Conservation (phyloP, 2,329 filamentous ascomycete genomes). For the Stachybotrys chlorohalonatus region DNA sequence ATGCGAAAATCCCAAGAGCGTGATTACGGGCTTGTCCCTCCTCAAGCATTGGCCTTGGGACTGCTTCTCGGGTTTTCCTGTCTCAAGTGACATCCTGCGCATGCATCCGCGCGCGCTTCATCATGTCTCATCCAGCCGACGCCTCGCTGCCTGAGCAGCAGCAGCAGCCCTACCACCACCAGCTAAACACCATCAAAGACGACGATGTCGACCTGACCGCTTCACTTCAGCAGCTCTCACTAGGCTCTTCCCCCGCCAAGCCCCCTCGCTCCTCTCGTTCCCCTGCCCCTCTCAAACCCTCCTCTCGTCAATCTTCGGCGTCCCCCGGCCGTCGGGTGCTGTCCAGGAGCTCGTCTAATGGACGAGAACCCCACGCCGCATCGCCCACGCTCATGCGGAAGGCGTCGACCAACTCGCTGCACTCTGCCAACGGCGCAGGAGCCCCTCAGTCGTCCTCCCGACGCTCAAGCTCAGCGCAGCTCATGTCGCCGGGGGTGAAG, state of each 20-base stretch:
- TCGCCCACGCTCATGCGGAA: constrained; percentile 46
- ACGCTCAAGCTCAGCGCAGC: constrained; percentile 36
- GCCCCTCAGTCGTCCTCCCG: constrained; percentile 31
- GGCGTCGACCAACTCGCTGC: constrained; percentile 48
- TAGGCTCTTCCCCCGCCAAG: constrained; percentile 21
- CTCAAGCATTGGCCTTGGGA: neutral
- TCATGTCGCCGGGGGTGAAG: constrained; percentile 32
- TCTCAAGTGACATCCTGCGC: neutral
- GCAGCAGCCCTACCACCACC: constrained; percentile 19
- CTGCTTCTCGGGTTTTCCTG: no score
- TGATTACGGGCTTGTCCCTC: neutral
- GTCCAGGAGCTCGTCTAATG: constrained; percentile 32
- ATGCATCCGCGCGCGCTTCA: neutral
- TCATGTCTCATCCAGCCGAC: neutral
- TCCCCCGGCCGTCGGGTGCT: constrained; percentile 25
- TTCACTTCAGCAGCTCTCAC: constrained; percentile 35
- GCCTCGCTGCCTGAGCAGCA: neutral
- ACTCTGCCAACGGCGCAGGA: constrained; percentile 33
- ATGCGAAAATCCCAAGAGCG: neutral
- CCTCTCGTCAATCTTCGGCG: constrained; percentile 27
- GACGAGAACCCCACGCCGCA: constrained; percentile 33
- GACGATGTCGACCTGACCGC: constrained; percentile 25
- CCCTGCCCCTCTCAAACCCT: constrained; percentile 26
- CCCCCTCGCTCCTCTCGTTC: constrained; percentile 16
- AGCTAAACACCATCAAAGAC: constrained; percentile 20